Base-by-base conservation (phyloP, 2,329 filamentous ascomycete species). In the Fusarium sterilihyphosum region DNA sequence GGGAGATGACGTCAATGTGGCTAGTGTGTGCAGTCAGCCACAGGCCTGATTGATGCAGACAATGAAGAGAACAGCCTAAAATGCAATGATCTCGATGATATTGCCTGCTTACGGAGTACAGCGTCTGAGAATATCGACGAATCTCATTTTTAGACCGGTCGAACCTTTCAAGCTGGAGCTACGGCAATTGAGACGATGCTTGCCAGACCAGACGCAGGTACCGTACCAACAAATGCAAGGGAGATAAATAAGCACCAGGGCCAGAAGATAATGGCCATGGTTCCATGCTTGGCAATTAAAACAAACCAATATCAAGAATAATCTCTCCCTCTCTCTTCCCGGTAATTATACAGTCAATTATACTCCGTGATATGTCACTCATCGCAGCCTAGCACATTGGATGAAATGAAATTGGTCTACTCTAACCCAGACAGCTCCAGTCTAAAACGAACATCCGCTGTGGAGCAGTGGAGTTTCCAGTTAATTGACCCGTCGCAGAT, bases 1-100 rank as follows among this genome's bases (percentile, higher is more conserved):
- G 17, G 17, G 20, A 29, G 14, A 73, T 75, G 73, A 75, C 73
- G 73, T 76, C 63, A 43, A 18, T 67, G 73, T 70, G 73, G 73
- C 73, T 74, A 26, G 17, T 7, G 35, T 7, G 35, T 7, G 12
- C 4, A n/a, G 52, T 26, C 68, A 68, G 71, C 67, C 71, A 71
- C 68, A 73, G n/a, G 13, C 18, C 12, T n/a, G 52, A 38, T 60
- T n/a, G 20, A 17, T 22, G n/a, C 8, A 37, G 3, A 13, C 14
- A 17, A 26, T 22, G 20, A 16, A 26, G 26, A 43, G 24, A 50
- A 22, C 47, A 68, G 52, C 37, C 54, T 38, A 50, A 63, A 56
- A 18, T 22, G 20, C 1, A 47, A 12, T 9, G 20, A 47, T 47
- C 53, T 40, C 18, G 24, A n/a, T 31, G 31, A 11, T 3, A 41